Percentiles rank a stretch among this genome's conserved stretches.
These are phyloP conservation scores for Botryotinia narcissicola DNA, from an alignment of 2,329 filamentous ascomycete species.

Conservation along the genomic window DNA sequence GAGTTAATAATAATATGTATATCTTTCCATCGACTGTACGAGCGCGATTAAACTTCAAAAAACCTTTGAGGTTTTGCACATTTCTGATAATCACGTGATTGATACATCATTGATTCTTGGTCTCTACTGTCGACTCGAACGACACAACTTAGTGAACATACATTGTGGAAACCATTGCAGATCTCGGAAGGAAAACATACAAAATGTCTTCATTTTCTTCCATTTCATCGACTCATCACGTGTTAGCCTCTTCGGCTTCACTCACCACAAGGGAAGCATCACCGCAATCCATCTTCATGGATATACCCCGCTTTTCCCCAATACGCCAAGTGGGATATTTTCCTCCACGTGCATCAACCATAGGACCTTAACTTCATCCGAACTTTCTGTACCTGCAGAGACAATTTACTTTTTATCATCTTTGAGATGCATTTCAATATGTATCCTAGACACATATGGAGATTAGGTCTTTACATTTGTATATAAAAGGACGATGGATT, in stretches of 20 bases:
- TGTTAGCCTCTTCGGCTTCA: neutral
- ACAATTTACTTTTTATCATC: neutral
- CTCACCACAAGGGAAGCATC: neutral
- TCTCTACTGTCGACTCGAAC: neutral
- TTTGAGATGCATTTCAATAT: neutral
- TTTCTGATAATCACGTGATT: neutral
- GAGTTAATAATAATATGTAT: neutral
- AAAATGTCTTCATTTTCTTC: neutral
- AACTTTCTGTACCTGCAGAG: neutral
- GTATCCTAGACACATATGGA: neutral
- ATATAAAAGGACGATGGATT: slow-evolving; percentile 2
- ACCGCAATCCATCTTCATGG: neutral
- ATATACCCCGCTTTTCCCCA: slow-evolving; percentile 8
- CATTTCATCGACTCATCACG: neutral
- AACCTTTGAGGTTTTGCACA: neutral
- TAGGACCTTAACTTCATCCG: slow-evolving; percentile 15
- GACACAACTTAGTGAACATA: neutral
- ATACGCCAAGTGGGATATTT: neutral
- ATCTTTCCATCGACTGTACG: neutral
- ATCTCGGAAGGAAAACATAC: no score
- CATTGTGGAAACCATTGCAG: accelerated
- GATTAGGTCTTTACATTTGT: neutral
- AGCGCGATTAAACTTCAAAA: neutral
- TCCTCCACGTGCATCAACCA: slow-evolving; percentile 18
- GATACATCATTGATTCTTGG: neutral